phyloP scores from a whole-genome alignment of 148 eudicot species.

The Pouteria glomerata region DNA sequence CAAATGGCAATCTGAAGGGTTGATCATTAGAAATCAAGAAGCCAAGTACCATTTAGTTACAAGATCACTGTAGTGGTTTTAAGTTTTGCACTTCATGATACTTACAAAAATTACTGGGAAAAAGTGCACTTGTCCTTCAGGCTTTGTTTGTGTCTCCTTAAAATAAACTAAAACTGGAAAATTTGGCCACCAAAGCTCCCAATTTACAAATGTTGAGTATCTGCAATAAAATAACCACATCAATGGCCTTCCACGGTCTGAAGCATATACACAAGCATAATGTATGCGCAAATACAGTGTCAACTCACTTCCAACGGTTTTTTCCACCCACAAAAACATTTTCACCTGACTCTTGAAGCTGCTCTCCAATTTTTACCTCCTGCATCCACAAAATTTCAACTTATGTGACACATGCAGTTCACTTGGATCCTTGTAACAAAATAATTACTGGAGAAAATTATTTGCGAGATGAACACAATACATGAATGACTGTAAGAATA shows the following conservation, averaged over 20 bases:
- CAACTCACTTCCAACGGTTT: slow-evolving; percentile 97
- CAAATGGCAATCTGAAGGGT: too few species aligned
- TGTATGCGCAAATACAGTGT: too few species aligned
- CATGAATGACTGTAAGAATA: too few species aligned
- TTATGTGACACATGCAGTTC: background rate
- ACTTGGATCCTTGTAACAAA: too few species aligned
- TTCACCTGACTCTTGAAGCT: slow-evolving; percentile 84
- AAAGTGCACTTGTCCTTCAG: slow-evolving; percentile 94
- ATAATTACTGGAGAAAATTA: too few species aligned
- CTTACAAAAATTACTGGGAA: slow-evolving; percentile 97
- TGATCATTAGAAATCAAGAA: too few species aligned
- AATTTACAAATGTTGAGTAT: slow-evolving; percentile 85
- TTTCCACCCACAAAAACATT: slow-evolving; percentile 92
- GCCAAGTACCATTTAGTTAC: background rate
- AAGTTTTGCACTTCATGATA: background rate
- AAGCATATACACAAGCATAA: background rate
- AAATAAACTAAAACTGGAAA: slow-evolving; percentile 93
- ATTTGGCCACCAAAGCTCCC: slow-evolving; percentile 99
- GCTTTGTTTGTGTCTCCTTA: slow-evolving; percentile 92
- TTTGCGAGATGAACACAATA: too few species aligned
- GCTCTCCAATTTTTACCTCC: slow-evolving; percentile 88
- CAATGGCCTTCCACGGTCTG: background rate
- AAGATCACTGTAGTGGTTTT: background rate
- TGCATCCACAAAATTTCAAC: slow-evolving; percentile 19
- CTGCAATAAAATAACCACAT: slow-evolving; percentile 29